phyloP scores from a whole-genome alignment of 768 basidiomycete genomes.

The Boletus subcaerulescens region DNA sequence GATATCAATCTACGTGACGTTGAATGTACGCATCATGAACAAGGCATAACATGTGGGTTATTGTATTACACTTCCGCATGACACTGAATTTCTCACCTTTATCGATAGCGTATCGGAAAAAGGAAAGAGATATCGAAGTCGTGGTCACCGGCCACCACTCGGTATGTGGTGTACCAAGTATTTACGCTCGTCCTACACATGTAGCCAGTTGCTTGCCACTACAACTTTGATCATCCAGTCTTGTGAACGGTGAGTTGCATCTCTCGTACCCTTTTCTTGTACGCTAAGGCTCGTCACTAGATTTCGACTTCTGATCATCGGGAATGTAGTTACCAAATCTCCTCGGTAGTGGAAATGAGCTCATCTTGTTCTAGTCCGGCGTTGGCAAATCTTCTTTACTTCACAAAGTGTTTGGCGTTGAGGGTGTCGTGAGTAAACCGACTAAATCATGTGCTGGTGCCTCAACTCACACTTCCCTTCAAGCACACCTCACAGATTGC shows the following conservation, averaged over 20 bases:
- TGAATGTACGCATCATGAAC: neutral
- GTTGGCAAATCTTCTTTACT: constrained; percentile 16
- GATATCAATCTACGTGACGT: too few relatives aligned
- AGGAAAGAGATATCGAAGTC: constrained; percentile 4
- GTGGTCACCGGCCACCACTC: neutral
- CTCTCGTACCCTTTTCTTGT: too few relatives aligned
- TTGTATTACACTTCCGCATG: neutral
- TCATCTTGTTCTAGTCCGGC: constrained; percentile 4
- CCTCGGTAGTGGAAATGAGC: neutral
- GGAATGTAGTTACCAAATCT: constrained; percentile 2
- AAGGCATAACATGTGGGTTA: constrained; percentile 4
- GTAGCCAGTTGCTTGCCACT: constrained; percentile 1
- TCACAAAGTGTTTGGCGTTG: constrained; percentile 7
- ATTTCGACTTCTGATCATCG: constrained; percentile 15
- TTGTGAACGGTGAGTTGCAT: constrained; percentile 5
- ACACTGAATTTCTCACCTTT: neutral
- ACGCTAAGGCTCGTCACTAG: neutral
- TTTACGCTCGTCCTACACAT: neutral
- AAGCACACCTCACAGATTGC: too few relatives aligned
- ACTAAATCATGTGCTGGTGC: neutral
- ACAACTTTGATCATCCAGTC: constrained; percentile 2
- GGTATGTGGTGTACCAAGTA: neutral
- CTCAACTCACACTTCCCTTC: neutral
- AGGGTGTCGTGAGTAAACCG: neutral
- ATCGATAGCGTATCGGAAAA: constrained; percentile 8